phyloP scores from a whole-genome alignment of 768 basidiomycete genomes.

The Collybia nuda region DNA sequence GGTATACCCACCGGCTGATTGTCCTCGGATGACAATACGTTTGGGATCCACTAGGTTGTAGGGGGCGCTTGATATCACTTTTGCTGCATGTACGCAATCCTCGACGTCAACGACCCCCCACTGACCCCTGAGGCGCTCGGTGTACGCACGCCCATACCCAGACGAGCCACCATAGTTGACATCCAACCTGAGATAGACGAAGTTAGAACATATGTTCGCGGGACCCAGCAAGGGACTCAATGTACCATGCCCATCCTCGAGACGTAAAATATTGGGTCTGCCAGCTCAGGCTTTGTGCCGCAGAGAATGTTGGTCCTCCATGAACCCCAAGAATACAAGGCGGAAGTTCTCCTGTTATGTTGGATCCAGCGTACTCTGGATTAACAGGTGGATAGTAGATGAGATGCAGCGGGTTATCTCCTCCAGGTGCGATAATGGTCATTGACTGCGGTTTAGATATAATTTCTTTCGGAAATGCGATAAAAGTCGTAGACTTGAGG shows the following conservation, averaged over 20 bases:
- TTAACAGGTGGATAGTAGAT: conserved; percentile 71
- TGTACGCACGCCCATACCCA: conserved; percentile 71
- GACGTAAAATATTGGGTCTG: conserved; percentile 65
- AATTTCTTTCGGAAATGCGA: conserved; percentile 26
- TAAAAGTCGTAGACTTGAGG: conserved; percentile 15
- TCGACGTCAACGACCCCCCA: conserved; percentile 79
- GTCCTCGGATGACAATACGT: conserved; percentile 69
- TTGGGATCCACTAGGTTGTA: conserved; percentile 59
- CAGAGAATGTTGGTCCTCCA: conserved; percentile 66
- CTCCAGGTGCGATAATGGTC: conserved; percentile 34
- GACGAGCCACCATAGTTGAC: conserved; percentile 80
- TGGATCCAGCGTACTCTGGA: conserved; percentile 52
- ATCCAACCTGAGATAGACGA: conserved; percentile 48
- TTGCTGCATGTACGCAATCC: conserved; percentile 62
- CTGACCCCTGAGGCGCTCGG: conserved; percentile 53
- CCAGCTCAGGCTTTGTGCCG: conserved; percentile 49
- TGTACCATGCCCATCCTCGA: conserved; percentile 72
- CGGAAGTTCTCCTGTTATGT: conserved; percentile 52
- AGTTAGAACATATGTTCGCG: neutral
- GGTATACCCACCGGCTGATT: conserved; percentile 75
- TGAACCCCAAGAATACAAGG: conserved; percentile 68
- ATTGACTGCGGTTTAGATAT: conserved; percentile 52
- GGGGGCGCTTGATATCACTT: conserved; percentile 40
- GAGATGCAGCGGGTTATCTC: conserved; percentile 49
- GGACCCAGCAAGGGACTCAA: neutral